Conservation (phyloP, 352 stramenopile genomes). For the Phytopythium aichiense region DNA sequence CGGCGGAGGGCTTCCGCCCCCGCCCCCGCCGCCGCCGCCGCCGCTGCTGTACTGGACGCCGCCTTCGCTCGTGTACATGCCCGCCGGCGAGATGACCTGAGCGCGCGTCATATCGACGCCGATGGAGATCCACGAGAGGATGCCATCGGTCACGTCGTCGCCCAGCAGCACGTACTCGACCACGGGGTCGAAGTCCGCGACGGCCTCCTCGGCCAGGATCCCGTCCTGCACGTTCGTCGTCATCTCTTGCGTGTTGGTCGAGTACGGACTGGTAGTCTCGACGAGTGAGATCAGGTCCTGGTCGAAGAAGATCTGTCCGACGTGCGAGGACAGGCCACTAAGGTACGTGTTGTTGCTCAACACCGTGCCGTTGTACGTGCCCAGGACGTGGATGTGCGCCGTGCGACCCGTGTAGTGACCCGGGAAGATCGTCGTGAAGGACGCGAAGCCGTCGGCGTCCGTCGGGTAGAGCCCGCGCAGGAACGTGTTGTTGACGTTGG, state of each 20-base stretch:
- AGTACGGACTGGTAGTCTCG: slow-evolving; percentile 5
- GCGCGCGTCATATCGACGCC: slow-evolving; percentile 24
- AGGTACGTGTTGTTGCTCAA: slow-evolving; percentile 5
- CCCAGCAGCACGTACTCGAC: slow-evolving; percentile 32
- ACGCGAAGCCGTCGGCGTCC: slow-evolving; percentile 2
- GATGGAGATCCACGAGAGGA: slow-evolving; percentile 35
- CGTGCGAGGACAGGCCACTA: not conserved
- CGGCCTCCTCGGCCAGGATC: slow-evolving; percentile 22
- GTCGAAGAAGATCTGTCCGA: slow-evolving; percentile 9
- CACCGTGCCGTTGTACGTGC: slow-evolving; percentile 7
- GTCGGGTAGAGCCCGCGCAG: slow-evolving; percentile 1
- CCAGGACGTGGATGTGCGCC: slow-evolving; percentile 2
- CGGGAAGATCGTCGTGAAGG: slow-evolving; percentile 6
- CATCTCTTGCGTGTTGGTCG: slow-evolving; percentile 23
- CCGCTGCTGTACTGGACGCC: not conserved
- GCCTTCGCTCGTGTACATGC: not conserved
- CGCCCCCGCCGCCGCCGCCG: not conserved
- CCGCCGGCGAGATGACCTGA: slow-evolving; percentile 12
- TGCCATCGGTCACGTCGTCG: slow-evolving; percentile 21
- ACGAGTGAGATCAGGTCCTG: slow-evolving; percentile 6
- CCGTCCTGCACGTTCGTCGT: slow-evolving; percentile 21
- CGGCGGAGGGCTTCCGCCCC: not conserved
- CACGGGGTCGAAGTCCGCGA: slow-evolving; percentile 24
- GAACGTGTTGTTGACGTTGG: slow-evolving; percentile 5
- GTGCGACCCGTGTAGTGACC: slow-evolving; percentile 5